Evolutionary conservation across 495 filamentous ascomycete genomes (phyloP).

Genomic region (Aspergillus bertholletiae): DNA sequence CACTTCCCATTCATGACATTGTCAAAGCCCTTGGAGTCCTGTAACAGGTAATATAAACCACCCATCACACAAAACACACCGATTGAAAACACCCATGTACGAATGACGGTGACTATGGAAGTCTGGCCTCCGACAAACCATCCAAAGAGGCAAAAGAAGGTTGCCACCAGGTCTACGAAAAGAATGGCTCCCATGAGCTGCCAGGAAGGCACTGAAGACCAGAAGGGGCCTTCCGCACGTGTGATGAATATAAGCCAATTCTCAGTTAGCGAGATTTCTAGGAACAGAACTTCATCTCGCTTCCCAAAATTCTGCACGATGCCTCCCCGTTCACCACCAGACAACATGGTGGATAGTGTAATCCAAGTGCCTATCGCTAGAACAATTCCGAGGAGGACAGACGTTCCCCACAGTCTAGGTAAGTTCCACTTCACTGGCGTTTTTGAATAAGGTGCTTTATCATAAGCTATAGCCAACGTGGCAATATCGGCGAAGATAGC

Average conservation of each 20-base stretch:
- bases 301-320: constrained; percentile 85
- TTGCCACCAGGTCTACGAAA: constrained; percentile 76
- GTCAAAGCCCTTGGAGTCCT: constrained; percentile 73
- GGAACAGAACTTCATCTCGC: constrained; percentile 78
- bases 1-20: constrained; percentile 90
- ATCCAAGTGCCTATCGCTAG: constrained; percentile 84
- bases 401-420: constrained; percentile 90
- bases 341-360: constrained; percentile 72
- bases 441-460: constrained; percentile 84
- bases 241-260: constrained; percentile 98
- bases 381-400: constrained; percentile 74
- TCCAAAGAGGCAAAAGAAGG: constrained; percentile 79
- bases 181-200: constrained; percentile 74
- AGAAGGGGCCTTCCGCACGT: constrained; percentile 81
- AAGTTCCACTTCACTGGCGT: constrained; percentile 92
- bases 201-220: constrained; percentile 80
- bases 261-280: constrained; percentile 86
- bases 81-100: constrained; percentile 87
- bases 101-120: constrained; percentile 72
- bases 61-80: constrained; percentile 74
- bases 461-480: constrained; percentile 89
- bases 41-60: constrained; percentile 70
- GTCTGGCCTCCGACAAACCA: constrained; percentile 67
- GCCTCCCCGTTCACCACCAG: constrained; percentile 63
- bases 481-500: constrained; percentile 95